Evolutionary conservation across 768 basidiomycete species (phyloP).

Genomic region (Tephrocybe sp.): DNA sequence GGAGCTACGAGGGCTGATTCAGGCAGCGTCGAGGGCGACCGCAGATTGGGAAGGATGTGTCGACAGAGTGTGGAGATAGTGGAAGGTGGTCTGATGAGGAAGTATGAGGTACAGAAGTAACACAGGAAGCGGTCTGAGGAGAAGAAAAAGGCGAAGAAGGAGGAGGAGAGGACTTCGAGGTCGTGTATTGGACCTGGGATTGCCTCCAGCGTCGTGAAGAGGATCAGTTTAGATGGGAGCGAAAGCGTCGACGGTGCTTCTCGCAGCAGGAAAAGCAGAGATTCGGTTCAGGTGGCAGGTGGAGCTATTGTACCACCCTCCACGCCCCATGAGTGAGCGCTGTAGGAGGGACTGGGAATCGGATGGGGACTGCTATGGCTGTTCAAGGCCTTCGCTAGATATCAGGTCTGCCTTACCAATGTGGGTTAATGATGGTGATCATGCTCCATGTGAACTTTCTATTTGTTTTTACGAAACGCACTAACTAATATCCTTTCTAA

Average conservation of each 20-base stretch:
- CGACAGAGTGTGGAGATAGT: constrained; percentile 62
- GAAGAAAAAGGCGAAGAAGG: not conserved
- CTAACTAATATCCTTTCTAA: not conserved
- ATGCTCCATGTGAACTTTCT: constrained; percentile 23
- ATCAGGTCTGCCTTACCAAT: constrained; percentile 36
- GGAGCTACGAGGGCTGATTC: constrained; percentile 60
- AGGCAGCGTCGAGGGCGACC: constrained; percentile 55
- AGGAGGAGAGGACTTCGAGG: not conserved
- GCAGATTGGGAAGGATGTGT: constrained; percentile 63
- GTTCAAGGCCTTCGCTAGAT: constrained; percentile 35
- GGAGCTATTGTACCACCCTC: not conserved
- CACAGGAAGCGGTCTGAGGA: not conserved
- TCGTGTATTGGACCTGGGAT: not conserved
- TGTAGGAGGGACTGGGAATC: constrained; percentile 13
- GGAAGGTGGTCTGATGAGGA: constrained; percentile 9
- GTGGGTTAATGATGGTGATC: too few species aligned
- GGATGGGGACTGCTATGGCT: constrained; percentile 9
- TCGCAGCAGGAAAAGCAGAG: too few species aligned
- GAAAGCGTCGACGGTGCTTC: too few species aligned
- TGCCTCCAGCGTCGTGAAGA: not conserved
- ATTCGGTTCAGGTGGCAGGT: too few species aligned
- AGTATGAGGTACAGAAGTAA: not conserved
- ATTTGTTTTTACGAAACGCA: constrained; percentile 1
- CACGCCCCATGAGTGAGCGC: constrained; percentile 11
- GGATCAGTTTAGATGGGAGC: not conserved